Evolutionary conservation across 345 rosid genomes (phyloP).

Genomic region (Bruguiera sexangula): DNA sequence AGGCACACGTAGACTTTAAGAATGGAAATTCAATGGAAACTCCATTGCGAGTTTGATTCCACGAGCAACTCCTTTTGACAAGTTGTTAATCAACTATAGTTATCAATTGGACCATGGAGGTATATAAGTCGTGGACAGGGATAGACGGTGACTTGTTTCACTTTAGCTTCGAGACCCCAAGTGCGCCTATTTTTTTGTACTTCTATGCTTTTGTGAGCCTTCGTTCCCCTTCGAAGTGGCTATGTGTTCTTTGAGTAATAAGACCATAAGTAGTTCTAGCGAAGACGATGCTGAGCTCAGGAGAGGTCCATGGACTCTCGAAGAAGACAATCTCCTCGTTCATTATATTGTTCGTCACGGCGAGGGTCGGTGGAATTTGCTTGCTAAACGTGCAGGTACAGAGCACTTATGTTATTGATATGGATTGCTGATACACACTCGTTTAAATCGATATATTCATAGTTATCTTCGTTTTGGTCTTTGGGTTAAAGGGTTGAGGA

Average conservation of each 20-base stretch:
- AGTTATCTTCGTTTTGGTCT: neutral
- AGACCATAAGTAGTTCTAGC: neutral
- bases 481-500: conserved; percentile 55
- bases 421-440: no score
- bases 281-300: conserved; percentile 51
- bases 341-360: conserved; percentile 75
- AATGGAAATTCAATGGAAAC: conserved; percentile 25
- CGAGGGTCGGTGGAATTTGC: conserved; percentile 94
- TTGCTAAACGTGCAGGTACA: conserved; percentile 79
- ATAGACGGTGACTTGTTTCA: neutral
- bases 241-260: conserved; percentile 24
- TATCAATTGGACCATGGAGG: neutral
- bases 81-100: conserved; percentile 23
- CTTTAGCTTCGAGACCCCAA: neutral
- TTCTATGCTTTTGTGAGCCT: neutral
- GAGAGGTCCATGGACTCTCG: conserved; percentile 90
- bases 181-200: neutral
- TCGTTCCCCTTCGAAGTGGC: neutral
- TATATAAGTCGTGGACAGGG: neutral
- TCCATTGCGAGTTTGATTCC: conserved; percentile 2
- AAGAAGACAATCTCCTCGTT: conserved; percentile 81
- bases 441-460: neutral
- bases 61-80: conserved; percentile 23
- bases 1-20: neutral
- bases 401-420: neutral